phyloP scores from a whole-genome alignment of 495 filamentous ascomycete species.

The Apodospora peruviana region DNA sequence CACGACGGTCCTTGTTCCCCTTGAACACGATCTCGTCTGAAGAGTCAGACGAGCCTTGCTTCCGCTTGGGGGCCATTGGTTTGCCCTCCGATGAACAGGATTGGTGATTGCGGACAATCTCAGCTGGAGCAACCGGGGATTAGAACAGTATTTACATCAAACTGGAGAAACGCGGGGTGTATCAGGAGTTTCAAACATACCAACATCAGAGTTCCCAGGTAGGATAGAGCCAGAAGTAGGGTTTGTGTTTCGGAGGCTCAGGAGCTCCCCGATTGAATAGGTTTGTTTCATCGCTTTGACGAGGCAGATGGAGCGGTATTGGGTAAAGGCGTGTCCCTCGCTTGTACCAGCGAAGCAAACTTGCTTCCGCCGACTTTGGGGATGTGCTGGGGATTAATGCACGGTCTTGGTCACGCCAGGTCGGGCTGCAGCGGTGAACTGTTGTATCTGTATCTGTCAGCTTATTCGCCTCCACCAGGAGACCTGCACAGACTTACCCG shows the following conservation, averaged over 20 bases:
- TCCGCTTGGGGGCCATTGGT: slow-evolving; percentile 14
- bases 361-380: too few relatives aligned
- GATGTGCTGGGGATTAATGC: too few relatives aligned
- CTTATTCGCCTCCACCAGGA: too few relatives aligned
- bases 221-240: slow-evolving; percentile 5
- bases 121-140: slow-evolving; percentile 6
- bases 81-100: slow-evolving; percentile 14
- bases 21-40: slow-evolving; percentile 26
- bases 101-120: slow-evolving; percentile 19
- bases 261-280: background rate
- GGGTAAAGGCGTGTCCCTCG: too few relatives aligned
- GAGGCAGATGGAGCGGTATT: too few relatives aligned
- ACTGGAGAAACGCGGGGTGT: background rate
- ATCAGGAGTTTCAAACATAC: too few relatives aligned
- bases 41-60: slow-evolving; percentile 19
- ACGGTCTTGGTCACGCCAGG: too few relatives aligned
- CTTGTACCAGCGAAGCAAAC: too few relatives aligned
- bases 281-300: too few relatives aligned
- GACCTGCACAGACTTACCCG: too few relatives aligned
- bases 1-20: slow-evolving; percentile 22
- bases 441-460: too few relatives aligned
- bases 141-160: background rate
- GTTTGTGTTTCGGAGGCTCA: background rate
- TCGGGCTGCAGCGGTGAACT: too few relatives aligned
- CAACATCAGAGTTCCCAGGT: background rate